Conservation (phyloP, 148 eudicot genomes). For the Rhododendron vialii region DNA sequence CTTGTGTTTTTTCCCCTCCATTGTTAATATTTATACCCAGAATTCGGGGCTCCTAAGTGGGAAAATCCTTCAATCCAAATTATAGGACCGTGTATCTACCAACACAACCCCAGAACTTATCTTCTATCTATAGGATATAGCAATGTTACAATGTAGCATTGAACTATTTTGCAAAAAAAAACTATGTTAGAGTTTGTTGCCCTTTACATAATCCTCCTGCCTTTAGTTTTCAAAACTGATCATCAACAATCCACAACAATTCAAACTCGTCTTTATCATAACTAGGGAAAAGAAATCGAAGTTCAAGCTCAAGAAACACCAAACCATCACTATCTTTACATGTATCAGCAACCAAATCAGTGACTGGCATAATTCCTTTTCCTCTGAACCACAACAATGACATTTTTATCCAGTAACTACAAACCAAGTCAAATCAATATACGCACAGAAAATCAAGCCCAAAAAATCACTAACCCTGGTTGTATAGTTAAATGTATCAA, state of each 20-base stretch:
- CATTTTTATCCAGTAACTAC: background rate
- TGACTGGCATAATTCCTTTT: background rate
- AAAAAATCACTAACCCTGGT: background rate
- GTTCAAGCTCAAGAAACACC: background rate
- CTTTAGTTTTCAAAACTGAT: background rate
- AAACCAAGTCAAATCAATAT: background rate
- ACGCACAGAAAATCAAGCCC: background rate
- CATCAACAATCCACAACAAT: background rate
- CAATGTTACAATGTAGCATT: too few species aligned
- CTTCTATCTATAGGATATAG: too few species aligned
- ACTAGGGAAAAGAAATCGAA: background rate
- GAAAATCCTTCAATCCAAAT: background rate
- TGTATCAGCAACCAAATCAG: background rate
- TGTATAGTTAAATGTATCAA: background rate
- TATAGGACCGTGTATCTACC: background rate
- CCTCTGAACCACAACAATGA: background rate
- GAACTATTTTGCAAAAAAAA: too few species aligned
- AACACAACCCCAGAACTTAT: too few species aligned
- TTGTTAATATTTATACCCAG: background rate
- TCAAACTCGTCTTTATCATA: background rate
- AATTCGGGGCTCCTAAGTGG: background rate
- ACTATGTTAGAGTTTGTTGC: background rate
- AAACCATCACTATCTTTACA: background rate
- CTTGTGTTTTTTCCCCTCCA: background rate
- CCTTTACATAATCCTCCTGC: background rate